Conservation (phyloP, 331 rosid genomes). For the Malus hybrid region DNA sequence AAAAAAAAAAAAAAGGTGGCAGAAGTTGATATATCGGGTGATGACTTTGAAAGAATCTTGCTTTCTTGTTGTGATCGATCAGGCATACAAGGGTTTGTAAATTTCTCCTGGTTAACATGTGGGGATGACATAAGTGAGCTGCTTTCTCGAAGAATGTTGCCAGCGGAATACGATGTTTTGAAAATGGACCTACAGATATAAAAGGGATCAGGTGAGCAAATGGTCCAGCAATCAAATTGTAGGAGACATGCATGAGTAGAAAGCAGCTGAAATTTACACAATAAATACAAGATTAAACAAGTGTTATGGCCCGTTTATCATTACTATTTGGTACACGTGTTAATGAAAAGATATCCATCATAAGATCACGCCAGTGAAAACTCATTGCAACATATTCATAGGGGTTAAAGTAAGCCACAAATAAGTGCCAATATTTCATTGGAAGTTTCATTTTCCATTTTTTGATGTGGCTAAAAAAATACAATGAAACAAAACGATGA, state of each 20-base stretch:
- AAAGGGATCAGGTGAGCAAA: slow-evolving; percentile 6
- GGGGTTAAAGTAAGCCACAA: neutral
- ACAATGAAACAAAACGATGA: neutral
- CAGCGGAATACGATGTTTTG: slow-evolving; percentile 78
- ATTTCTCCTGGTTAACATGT: slow-evolving; percentile 32
- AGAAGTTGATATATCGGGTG: slow-evolving; percentile 76
- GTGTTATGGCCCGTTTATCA: neutral
- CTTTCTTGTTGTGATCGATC: slow-evolving; percentile 39
- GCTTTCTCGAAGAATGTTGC: slow-evolving; percentile 59
- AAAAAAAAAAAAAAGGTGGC: neutral
- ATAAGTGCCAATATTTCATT: neutral
- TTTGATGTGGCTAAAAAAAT: neutral
- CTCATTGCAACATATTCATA: neutral
- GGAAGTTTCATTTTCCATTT: neutral
- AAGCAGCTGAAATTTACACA: neutral
- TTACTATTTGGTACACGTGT: neutral
- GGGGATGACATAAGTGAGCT: slow-evolving; percentile 50
- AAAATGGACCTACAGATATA: slow-evolving; percentile 44
- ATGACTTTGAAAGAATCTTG: slow-evolving; percentile 58
- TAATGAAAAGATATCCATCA: neutral
- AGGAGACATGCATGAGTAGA: neutral
- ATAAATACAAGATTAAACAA: neutral
- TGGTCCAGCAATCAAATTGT: neutral
- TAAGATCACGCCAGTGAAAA: neutral
- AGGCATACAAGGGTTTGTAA: slow-evolving; percentile 27